These are phyloP conservation scores for Centaurea solstitialis DNA, from an alignment of 129 eudicot species.

Conservation along the genomic window DNA sequence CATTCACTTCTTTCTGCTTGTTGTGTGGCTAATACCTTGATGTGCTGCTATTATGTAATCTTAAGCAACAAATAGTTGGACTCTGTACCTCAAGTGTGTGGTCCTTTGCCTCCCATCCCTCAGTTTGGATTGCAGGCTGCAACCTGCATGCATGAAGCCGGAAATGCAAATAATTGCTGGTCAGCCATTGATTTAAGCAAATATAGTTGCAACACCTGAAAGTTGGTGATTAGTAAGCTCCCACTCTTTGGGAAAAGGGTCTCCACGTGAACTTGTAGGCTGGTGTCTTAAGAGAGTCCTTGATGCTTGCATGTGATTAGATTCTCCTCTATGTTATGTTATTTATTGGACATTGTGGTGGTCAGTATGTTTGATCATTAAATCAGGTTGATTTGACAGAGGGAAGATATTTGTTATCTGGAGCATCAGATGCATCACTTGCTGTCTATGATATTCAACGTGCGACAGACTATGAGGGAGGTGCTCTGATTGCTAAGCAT, in stretches of 20 bases:
- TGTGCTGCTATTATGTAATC: too few relatives aligned
- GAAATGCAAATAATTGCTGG: too few relatives aligned
- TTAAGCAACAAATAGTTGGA: too few relatives aligned
- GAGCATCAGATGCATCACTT: conserved; percentile 89
- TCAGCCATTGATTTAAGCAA: background rate
- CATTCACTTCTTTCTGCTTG: background rate
- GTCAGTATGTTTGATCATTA: conserved; percentile 59
- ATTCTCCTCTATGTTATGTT: background rate
- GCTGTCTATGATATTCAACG: conserved; percentile 88
- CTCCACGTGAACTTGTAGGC: background rate
- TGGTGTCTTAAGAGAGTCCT: background rate
- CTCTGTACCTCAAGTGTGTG: background rate
- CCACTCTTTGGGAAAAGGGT: background rate
- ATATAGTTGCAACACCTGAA: background rate
- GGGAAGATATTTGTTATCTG: conserved; percentile 88
- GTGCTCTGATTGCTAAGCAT: conserved; percentile 82
- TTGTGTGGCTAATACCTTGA: too few relatives aligned
- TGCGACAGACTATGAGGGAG: conserved; percentile 71
- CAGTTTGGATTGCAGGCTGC: too few relatives aligned
- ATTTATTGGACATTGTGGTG: conserved; percentile 19
- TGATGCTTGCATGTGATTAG: background rate
- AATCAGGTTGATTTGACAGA: conserved; percentile 99
- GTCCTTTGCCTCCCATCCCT: background rate
- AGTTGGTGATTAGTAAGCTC: too few relatives aligned
- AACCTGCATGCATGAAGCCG: too few relatives aligned